Conservation (phyloP, 2,329 filamentous ascomycete species). For the Chaetomiaceae sp. region DNA sequence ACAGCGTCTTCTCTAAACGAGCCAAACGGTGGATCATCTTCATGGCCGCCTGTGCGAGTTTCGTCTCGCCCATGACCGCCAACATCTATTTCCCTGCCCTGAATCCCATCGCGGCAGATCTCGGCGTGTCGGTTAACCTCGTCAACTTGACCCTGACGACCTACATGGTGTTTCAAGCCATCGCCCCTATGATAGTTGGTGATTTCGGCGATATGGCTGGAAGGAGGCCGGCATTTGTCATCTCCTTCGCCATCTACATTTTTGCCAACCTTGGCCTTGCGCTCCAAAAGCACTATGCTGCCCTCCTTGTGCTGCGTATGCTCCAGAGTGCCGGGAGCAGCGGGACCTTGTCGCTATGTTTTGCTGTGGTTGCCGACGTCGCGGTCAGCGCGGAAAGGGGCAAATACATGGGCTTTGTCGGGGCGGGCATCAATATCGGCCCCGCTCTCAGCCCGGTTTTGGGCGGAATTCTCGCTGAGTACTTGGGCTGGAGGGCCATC, state of each 20-base stretch:
- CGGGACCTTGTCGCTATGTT: conserved; percentile 66
- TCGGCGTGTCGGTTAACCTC: conserved; percentile 37
- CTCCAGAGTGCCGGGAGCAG: conserved; percentile 62
- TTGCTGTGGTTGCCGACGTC: conserved; percentile 68
- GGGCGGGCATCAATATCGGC: conserved; percentile 53
- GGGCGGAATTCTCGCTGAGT: conserved; percentile 60
- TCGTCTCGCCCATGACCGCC: conserved; percentile 55
- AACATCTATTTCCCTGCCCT: conserved; percentile 53
- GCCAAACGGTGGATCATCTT: conserved; percentile 50
- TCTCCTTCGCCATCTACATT: conserved; percentile 55
- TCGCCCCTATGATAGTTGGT: conserved; percentile 58
- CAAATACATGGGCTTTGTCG: conserved; percentile 66
- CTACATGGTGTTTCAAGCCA: conserved; percentile 60
- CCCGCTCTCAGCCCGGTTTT: conserved; percentile 56
- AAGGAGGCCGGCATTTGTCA: conserved; percentile 56
- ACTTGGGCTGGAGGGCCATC: conserved; percentile 62
- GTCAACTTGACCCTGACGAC: conserved; percentile 53
- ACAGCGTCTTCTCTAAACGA: conserved; percentile 37
- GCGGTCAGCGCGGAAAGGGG: conserved; percentile 66
- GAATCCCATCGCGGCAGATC: conserved; percentile 35
- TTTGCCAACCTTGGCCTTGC: conserved; percentile 57
- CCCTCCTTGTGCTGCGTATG: conserved; percentile 57
- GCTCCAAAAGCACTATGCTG: conserved; percentile 52
- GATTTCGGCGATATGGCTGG: conserved; percentile 59
- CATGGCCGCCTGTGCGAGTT: conserved; percentile 50